Conservation (phyloP, 2,329 filamentous ascomycete species). For the Didymella segeticola region DNA sequence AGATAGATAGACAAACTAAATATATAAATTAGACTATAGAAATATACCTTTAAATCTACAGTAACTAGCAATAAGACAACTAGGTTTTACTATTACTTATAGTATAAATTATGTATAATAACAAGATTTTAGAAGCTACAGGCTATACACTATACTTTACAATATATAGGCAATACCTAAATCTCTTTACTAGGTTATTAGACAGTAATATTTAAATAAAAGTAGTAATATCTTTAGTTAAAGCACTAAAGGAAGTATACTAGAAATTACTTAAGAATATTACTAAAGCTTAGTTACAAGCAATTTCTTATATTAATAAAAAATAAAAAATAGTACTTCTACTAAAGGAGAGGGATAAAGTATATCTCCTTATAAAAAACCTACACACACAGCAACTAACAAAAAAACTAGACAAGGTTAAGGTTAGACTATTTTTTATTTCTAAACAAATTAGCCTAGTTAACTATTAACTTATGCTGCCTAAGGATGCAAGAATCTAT, state of each 20-base stretch:
- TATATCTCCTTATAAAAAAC: neutral
- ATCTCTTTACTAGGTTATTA: neutral
- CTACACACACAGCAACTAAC: neutral
- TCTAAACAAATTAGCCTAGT: too few relatives aligned
- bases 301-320: neutral
- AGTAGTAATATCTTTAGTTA: neutral
- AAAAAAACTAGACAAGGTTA: conserved; percentile 1
- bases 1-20: too few relatives aligned
- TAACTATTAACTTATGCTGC: too few relatives aligned
- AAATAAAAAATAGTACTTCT: neutral
- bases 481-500: too few relatives aligned
- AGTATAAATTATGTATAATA: too few relatives aligned
- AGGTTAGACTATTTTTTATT: neutral
- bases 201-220: too few relatives aligned
- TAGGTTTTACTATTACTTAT: too few relatives aligned
- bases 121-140: too few relatives aligned
- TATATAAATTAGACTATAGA: too few relatives aligned
- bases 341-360: neutral
- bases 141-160: neutral
- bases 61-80: too few relatives aligned
- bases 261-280: conserved; percentile 1
- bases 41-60: too few relatives aligned
- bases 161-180: neutral
- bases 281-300: neutral
- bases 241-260: neutral